A percentile compares a stretch with the other conserved stretches of the same genome.
Conservation (phyloP, 352 stramenopile species). For the Peronospora tabacina region DNA sequence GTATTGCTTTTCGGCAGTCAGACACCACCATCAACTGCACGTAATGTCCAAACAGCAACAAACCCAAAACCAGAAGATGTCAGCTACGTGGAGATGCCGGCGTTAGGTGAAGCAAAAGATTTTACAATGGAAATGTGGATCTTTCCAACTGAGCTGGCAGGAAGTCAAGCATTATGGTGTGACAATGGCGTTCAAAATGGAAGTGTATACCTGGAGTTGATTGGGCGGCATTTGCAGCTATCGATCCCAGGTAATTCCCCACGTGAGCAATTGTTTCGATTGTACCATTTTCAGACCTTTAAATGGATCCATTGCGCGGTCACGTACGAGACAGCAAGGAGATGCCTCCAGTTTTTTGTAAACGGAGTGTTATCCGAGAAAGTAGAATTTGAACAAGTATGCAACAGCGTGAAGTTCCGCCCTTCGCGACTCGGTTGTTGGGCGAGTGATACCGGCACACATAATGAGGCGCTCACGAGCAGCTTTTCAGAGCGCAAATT, state of each 20-base stretch:
- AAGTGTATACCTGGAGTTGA: conserved; percentile 67
- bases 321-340: conserved; percentile 32
- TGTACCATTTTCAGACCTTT: conserved; percentile 42
- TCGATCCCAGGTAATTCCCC: conserved; percentile 65
- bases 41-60: conserved; percentile 13
- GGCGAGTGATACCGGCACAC: conserved; percentile 43
- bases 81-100: conserved; percentile 59
- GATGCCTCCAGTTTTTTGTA: conserved; percentile 37
- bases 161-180: conserved; percentile 58
- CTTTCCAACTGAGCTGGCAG: conserved; percentile 49
- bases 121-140: conserved; percentile 84
- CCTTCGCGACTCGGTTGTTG: conserved; percentile 61
- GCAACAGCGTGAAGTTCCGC: conserved; percentile 41
- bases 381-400: conserved; percentile 38
- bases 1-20: conserved; percentile 57
- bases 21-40: conserved; percentile 9
- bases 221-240: conserved; percentile 58
- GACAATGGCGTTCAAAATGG: conserved; percentile 67
- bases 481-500: conserved; percentile 47
- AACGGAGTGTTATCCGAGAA: conserved; percentile 41
- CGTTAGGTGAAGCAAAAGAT: conserved; percentile 48
- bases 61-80: conserved; percentile 43
- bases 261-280: conserved; percentile 59
- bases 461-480: conserved; percentile 28
- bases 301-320: conserved; percentile 67